Conservation (phyloP, 108 stramenopile genomes). For the Fragilaria radians region DNA sequence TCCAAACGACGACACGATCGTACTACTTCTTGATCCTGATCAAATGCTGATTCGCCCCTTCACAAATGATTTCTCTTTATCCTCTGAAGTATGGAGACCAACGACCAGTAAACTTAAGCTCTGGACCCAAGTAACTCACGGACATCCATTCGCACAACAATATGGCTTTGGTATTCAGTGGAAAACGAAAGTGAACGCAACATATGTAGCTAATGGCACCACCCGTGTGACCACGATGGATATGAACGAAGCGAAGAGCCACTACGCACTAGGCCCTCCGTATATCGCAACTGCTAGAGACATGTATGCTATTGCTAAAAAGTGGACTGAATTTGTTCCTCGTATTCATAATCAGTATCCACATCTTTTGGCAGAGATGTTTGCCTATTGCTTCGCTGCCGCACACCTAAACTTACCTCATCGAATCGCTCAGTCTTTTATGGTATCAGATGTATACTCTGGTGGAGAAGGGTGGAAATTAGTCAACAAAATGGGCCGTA, state of each 20-base stretch:
- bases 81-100: slow-evolving; percentile 26
- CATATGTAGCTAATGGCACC: slow-evolving; percentile 25
- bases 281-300: slow-evolving; percentile 71
- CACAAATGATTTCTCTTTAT: slow-evolving; percentile 70
- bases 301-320: slow-evolving; percentile 55
- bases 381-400: slow-evolving; percentile 79
- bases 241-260: slow-evolving; percentile 16
- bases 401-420: slow-evolving; percentile 66
- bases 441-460: slow-evolving; percentile 51
- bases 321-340: slow-evolving; percentile 62
- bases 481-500: slow-evolving; percentile 27
- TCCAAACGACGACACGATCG: slow-evolving; percentile 50
- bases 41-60: slow-evolving; percentile 71
- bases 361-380: slow-evolving; percentile 88
- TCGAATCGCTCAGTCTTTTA: slow-evolving; percentile 50
- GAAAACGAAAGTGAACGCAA: slow-evolving; percentile 50
- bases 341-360: slow-evolving; percentile 58
- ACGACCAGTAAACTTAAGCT: slow-evolving; percentile 1
- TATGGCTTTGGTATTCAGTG: slow-evolving; percentile 87
- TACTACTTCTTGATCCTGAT: slow-evolving; percentile 79
- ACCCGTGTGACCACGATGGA: slow-evolving; percentile 33
- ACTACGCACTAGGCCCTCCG: slow-evolving; percentile 72
- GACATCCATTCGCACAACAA: slow-evolving; percentile 83
- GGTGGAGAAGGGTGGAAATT: slow-evolving; percentile 59
- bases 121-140: slow-evolving; percentile 58